A percentile compares a stretch with the other conserved stretches of the same genome.
phyloP scores from a whole-genome alignment of 2,329 filamentous ascomycete genomes.

The Phoma sp. region DNA sequence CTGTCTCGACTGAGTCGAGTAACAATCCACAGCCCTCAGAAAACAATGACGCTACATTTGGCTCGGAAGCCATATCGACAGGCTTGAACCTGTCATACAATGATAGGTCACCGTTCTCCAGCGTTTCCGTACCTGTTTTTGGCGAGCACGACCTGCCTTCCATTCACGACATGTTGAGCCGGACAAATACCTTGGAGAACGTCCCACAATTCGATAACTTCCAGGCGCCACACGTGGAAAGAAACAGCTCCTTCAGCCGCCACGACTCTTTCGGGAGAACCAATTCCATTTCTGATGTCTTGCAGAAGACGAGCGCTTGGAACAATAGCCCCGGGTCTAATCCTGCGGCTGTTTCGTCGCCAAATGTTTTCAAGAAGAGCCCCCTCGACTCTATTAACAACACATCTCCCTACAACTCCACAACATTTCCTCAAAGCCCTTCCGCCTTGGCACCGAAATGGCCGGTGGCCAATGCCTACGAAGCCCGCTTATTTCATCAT shows the following conservation, averaged over 20 bases:
- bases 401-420: slow-evolving; percentile 34
- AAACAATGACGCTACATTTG: slow-evolving; percentile 2
- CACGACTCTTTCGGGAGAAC: slow-evolving; percentile 4
- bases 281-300: slow-evolving; percentile 9
- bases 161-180: slow-evolving; percentile 25
- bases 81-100: slow-evolving; percentile 16
- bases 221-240: slow-evolving; percentile 2
- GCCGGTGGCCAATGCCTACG: slow-evolving; percentile 33
- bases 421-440: slow-evolving; percentile 30
- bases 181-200: slow-evolving; percentile 9
- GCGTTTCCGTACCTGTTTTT: slow-evolving; percentile 15
- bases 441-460: slow-evolving; percentile 27
- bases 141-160: slow-evolving; percentile 22
- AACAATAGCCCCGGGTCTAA: slow-evolving; percentile 21
- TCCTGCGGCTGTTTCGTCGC: slow-evolving; percentile 12
- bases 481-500: slow-evolving; percentile 37
- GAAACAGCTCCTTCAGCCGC: slow-evolving; percentile 7
- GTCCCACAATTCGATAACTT: slow-evolving; percentile 13
- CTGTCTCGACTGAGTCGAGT: slow-evolving; percentile 18
- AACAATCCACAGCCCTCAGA: background rate
- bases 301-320: slow-evolving; percentile 15
- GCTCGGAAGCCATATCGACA: background rate
- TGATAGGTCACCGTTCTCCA: slow-evolving; percentile 13
- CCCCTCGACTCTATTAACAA: slow-evolving; percentile 24
- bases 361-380: slow-evolving; percentile 18